Evolutionary conservation across 1,139 yeast genomes (phyloP).

Genomic region (Kodamaea ohmeri): DNA sequence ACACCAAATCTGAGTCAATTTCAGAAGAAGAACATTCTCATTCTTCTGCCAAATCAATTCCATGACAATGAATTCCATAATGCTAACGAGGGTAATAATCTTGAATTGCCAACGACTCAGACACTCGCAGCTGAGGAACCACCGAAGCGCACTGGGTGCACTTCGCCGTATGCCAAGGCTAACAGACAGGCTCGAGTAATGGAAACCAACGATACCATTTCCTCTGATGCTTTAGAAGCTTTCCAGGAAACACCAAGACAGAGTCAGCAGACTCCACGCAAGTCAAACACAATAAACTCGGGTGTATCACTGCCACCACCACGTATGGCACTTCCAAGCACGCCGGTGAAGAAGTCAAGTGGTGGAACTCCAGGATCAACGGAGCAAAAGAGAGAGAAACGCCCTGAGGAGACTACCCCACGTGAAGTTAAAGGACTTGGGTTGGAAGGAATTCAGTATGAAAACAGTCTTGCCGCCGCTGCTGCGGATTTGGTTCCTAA

Average conservation of each 20-base stretch:
- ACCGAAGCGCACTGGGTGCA: slow-evolving; percentile 26
- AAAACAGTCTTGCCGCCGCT: slow-evolving; percentile 8
- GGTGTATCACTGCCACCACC: slow-evolving; percentile 25
- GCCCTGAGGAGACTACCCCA: slow-evolving; percentile 22
- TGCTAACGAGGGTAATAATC: slow-evolving; percentile 12
- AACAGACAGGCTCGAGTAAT: slow-evolving; percentile 49
- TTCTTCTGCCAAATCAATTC: slow-evolving; percentile 42
- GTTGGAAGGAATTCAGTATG: slow-evolving; percentile 36
- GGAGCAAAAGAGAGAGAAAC: slow-evolving; percentile 12
- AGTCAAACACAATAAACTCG: slow-evolving; percentile 5
- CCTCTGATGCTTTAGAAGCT: slow-evolving; percentile 20
- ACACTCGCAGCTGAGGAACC: slow-evolving; percentile 17
- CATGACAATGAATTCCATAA: slow-evolving; percentile 36
- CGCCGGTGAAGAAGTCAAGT: slow-evolving; percentile 16
- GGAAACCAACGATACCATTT: slow-evolving; percentile 35
- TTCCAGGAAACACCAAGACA: slow-evolving; percentile 20
- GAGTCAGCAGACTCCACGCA: slow-evolving; percentile 10
- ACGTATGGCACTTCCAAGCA: slow-evolving; percentile 33
- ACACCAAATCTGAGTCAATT: slow-evolving; percentile 9
- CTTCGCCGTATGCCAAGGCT: slow-evolving; percentile 45
- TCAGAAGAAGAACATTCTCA: slow-evolving; percentile 34
- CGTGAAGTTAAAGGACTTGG: slow-evolving; percentile 33
- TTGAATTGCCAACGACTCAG: slow-evolving; percentile 5
- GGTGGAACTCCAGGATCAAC: slow-evolving; percentile 15
- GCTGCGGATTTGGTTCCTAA: slow-evolving; percentile 10